Conservation (phyloP, 768 basidiomycete species). For the Boletus tylopilopsis region DNA sequence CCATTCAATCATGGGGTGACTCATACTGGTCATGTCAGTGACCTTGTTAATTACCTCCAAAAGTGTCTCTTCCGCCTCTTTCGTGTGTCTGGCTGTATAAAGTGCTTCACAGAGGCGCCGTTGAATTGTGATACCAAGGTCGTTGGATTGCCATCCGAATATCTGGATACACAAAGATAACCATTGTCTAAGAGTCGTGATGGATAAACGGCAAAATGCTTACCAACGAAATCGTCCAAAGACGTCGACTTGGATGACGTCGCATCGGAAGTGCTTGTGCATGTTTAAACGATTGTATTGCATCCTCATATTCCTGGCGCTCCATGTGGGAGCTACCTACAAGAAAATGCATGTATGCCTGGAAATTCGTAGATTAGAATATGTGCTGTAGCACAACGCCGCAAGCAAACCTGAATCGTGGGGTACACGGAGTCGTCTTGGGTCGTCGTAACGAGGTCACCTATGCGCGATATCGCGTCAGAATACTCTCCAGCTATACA, state of each 20-base stretch:
- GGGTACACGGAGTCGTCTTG: not conserved
- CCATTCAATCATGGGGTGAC: not conserved
- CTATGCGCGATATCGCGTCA: not conserved
- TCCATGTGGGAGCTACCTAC: not conserved
- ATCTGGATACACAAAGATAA: too few species aligned
- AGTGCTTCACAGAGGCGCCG: not conserved
- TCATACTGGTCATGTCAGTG: too few species aligned
- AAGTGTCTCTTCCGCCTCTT: not conserved
- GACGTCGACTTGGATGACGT: too few species aligned
- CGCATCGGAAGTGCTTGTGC: not conserved
- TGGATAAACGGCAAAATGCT: too few species aligned
- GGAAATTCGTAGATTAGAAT: too few species aligned
- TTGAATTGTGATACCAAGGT: too few species aligned
- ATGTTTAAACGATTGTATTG: not conserved
- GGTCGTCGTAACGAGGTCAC: not conserved
- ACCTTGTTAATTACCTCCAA: not conserved
- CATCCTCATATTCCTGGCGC: not conserved
- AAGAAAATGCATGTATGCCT: slow-evolving; percentile 1
- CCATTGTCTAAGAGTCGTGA: too few species aligned
- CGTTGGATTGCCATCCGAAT: too few species aligned
- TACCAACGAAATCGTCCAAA: too few species aligned
- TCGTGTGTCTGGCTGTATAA: not conserved
- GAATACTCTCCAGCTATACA: not conserved
- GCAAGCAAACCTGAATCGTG: not conserved
- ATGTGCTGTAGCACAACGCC: not conserved